These are phyloP conservation scores for Schizonepeta tenuifolia DNA, from an alignment of 257 asterid species.

Conservation along the genomic window DNA sequence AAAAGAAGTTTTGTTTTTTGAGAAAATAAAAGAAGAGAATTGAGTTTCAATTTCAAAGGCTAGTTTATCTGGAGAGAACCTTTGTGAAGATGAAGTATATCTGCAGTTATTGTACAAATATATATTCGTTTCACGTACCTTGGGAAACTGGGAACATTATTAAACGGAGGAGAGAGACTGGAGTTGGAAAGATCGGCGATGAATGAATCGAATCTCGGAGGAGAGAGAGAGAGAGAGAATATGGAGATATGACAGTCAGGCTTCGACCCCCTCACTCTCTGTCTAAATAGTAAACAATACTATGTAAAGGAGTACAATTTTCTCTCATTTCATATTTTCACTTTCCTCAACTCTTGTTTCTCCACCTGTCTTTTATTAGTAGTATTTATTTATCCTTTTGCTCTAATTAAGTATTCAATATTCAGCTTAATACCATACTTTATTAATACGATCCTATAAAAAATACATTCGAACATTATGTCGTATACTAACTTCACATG, in stretches of 20 bases:
- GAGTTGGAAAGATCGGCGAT: constrained; percentile 59
- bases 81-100: constrained; percentile 26
- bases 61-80: neutral
- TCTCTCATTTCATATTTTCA: constrained; percentile 6
- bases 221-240: constrained; percentile 47
- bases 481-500: too few species aligned
- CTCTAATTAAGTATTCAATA: too few species aligned
- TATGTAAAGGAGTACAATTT: constrained; percentile 11
- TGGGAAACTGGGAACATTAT: constrained; percentile 45
- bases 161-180: constrained; percentile 42
- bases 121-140: constrained; percentile 38
- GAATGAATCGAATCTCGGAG: constrained; percentile 56
- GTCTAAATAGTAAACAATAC: constrained; percentile 29
- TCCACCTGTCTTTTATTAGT: constrained; percentile 31
- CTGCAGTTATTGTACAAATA: constrained; percentile 11
- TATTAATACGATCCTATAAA: too few species aligned
- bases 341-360: constrained; percentile 21
- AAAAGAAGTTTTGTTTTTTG: neutral
- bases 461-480: too few species aligned
- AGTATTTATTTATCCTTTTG: neutral
- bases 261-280: constrained; percentile 39
- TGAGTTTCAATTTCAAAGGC: neutral
- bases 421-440: too few species aligned
- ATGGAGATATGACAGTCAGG: constrained; percentile 72
- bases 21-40: constrained; percentile 7